phyloP scores from a whole-genome alignment of 495 filamentous ascomycete genomes.

The Penicillium coprophilum region DNA sequence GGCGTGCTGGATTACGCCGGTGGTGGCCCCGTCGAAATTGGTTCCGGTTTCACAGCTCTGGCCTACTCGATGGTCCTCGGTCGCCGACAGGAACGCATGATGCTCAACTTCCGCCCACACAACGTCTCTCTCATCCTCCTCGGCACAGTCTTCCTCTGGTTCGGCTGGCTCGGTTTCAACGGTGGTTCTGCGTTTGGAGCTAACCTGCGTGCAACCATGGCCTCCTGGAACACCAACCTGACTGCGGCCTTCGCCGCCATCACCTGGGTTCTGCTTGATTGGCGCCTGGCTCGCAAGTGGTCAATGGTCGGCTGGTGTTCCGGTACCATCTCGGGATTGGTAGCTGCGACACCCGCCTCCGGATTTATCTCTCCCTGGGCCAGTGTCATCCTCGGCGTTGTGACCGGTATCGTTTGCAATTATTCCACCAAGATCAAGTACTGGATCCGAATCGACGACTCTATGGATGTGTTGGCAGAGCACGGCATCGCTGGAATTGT shows the following conservation, averaged over 20 bases:
- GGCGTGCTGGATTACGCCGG: slow-evolving; percentile 96
- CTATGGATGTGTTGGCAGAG: slow-evolving; percentile 97
- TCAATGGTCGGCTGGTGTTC: slow-evolving; percentile 99
- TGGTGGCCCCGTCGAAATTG: slow-evolving; percentile 97
- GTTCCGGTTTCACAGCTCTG: slow-evolving; percentile 85
- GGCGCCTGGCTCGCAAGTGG: slow-evolving; percentile 93
- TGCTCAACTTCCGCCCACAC: slow-evolving; percentile 92
- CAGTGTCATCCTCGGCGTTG: slow-evolving; percentile 79
- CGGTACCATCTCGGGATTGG: slow-evolving; percentile 84
- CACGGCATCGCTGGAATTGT: slow-evolving; percentile 94
- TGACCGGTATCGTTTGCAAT: slow-evolving; percentile 85
- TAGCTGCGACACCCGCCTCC: slow-evolving; percentile 87
- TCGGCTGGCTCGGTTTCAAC: slow-evolving; percentile 99
- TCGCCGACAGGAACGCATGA: slow-evolving; percentile 98
- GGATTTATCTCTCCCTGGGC: slow-evolving; percentile 90
- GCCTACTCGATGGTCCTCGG: slow-evolving; percentile 96
- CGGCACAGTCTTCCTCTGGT: slow-evolving; percentile 94
- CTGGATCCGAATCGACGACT: slow-evolving; percentile 90
- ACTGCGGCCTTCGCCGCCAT: slow-evolving; percentile 85
- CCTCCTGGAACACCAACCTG: slow-evolving; percentile 95
- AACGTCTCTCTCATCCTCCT: slow-evolving; percentile 97
- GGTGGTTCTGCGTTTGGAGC: slow-evolving; percentile 96
- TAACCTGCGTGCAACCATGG: slow-evolving; percentile 92
- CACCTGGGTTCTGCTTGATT: slow-evolving; percentile 92
- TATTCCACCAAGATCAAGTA: slow-evolving; percentile 98